Conservation (phyloP, 2,329 filamentous ascomycete genomes). For the Exophiala sideris region DNA sequence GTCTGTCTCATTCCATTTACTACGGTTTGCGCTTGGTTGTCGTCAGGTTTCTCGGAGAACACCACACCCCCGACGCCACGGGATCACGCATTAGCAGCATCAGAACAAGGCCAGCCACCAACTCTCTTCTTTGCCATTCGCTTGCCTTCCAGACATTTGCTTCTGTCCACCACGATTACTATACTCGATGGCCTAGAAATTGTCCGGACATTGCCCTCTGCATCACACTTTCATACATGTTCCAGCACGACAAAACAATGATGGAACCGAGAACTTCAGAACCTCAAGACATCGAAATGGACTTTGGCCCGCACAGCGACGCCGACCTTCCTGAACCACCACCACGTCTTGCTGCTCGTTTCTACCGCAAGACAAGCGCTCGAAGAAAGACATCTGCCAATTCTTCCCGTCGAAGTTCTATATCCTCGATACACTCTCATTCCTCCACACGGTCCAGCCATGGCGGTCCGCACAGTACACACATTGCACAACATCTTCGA, state of each 20-base stretch:
- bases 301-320: slow-evolving; percentile 33
- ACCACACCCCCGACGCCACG: too few species aligned
- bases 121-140: slow-evolving; percentile 5
- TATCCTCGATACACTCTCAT: slow-evolving; percentile 60
- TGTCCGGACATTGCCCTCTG: neutral
- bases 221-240: neutral
- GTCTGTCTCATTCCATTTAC: neutral
- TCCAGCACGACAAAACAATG: neutral
- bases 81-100: neutral
- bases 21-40: neutral
- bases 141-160: slow-evolving; percentile 3
- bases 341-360: slow-evolving; percentile 61
- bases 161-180: neutral
- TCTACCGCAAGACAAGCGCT: slow-evolving; percentile 53
- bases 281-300: slow-evolving; percentile 42
- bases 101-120: neutral
- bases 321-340: slow-evolving; percentile 49
- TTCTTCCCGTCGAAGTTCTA: slow-evolving; percentile 62
- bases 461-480: slow-evolving; percentile 53
- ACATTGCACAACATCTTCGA: slow-evolving; percentile 63
- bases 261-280: slow-evolving; percentile 15
- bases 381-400: slow-evolving; percentile 59
- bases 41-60: too few species aligned
- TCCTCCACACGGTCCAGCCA: slow-evolving; percentile 52
- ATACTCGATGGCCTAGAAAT: neutral